Conservation (phyloP, 2,329 filamentous ascomycete species). For the Botryotinia globosa region DNA sequence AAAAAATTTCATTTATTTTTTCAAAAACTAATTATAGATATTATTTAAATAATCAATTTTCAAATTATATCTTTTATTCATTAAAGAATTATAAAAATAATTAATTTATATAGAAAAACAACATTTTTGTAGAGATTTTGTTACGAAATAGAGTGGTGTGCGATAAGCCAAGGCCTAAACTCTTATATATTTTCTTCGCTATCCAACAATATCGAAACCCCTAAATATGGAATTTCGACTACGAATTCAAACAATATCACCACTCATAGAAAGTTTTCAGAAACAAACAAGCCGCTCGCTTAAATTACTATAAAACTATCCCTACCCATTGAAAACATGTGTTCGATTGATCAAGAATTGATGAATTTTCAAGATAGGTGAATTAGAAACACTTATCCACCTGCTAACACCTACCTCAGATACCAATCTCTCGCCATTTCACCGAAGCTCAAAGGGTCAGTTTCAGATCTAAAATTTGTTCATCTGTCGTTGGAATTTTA, state of each 20-base stretch:
- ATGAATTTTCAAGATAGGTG: background rate
- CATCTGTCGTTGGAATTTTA: no score
- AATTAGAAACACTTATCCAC: background rate
- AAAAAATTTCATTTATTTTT: no score
- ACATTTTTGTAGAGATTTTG: no score
- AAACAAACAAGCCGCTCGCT: slow-evolving; percentile 48
- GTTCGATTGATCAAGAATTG: background rate
- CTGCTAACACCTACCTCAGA: background rate
- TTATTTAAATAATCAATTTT: no score
- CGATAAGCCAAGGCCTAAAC: no score
- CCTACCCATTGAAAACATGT: no score
- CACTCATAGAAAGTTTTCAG: slow-evolving; percentile 49
- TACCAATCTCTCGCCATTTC: background rate
- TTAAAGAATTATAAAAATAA: no score
- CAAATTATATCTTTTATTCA: no score
- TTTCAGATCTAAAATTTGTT: background rate
- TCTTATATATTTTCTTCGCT: slow-evolving; percentile 45
- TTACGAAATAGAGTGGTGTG: no score
- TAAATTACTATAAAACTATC: slow-evolving; percentile 58
- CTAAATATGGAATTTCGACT: slow-evolving; percentile 59
- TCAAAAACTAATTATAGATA: no score
- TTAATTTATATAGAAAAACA: no score
- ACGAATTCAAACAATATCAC: slow-evolving; percentile 39
- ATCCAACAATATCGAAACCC: slow-evolving; percentile 48
- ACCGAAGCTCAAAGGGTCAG: background rate